Percentiles rank a stretch among this genome's conserved stretches.
phyloP scores from a whole-genome alignment of 1,139 yeast species.

The Cylindricascospora bacillispora region DNA sequence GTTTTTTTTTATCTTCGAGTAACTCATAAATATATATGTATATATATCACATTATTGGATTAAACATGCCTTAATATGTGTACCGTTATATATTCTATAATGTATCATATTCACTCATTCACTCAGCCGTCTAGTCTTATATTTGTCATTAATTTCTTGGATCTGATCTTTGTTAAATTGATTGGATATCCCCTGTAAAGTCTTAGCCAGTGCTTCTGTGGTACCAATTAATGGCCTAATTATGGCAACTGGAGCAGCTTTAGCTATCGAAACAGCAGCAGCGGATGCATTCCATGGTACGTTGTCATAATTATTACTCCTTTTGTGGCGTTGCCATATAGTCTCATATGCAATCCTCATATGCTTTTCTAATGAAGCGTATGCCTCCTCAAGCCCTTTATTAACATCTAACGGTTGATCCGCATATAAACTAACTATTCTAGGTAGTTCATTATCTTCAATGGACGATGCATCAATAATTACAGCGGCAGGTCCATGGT shows the following conservation, averaged over 20 bases:
- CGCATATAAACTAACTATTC: constrained; percentile 63
- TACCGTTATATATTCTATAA: too few species aligned
- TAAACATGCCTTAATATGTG: too few species aligned
- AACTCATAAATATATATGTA: too few species aligned
- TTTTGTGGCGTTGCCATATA: constrained; percentile 28
- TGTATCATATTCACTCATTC: too few species aligned
- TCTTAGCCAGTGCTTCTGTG: constrained; percentile 75
- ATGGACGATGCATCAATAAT: constrained; percentile 20
- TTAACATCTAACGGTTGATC: constrained; percentile 65
- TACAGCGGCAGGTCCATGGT: constrained; percentile 17
- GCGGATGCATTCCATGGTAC: constrained; percentile 60
- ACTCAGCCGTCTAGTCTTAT: too few species aligned
- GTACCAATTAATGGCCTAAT: constrained; percentile 86
- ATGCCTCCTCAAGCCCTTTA: constrained; percentile 66
- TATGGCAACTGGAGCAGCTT: constrained; percentile 68
- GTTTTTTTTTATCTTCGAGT: too few species aligned
- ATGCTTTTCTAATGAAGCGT: constrained; percentile 58
- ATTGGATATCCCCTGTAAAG: constrained; percentile 75
- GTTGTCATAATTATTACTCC: background rate
- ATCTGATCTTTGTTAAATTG: constrained; percentile 57
- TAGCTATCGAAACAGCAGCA: constrained; percentile 48
- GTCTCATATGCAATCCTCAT: constrained; percentile 55
- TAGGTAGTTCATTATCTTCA: constrained; percentile 33
- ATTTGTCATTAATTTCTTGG: constrained; percentile 38
- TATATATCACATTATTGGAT: too few species aligned